Evolutionary conservation across 768 basidiomycete genomes (phyloP).

Genomic region (Suillus plorans): DNA sequence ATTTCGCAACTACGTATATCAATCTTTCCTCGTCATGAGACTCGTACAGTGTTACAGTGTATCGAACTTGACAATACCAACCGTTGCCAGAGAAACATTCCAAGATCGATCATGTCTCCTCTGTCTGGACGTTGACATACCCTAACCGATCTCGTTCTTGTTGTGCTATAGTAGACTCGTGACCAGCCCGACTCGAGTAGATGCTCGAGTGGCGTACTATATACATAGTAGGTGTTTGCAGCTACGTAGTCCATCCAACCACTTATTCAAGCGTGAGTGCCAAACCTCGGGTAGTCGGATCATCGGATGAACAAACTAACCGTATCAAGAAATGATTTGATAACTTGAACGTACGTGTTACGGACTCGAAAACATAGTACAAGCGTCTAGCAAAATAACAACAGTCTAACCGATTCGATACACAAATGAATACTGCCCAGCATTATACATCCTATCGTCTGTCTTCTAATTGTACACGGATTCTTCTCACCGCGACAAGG

Average conservation of each 20-base stretch:
- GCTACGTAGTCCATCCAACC: not conserved
- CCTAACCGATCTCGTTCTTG: not conserved
- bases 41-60: no score
- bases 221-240: no score
- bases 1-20: no score
- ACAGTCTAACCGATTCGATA: constrained; percentile 3
- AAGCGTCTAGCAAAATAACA: not conserved
- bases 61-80: no score
- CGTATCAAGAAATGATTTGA: not conserved
- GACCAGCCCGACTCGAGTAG: not conserved
- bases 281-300: not conserved
- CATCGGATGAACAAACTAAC: not conserved
- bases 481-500: constrained; percentile 19
- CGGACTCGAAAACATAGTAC: not conserved
- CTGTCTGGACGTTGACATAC: not conserved
- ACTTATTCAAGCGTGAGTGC: not conserved
- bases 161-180: not conserved
- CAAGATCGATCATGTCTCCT: not conserved
- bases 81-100: no score
- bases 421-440: constrained; percentile 5
- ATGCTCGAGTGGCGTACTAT: no score
- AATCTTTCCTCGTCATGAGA: no score
- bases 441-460: constrained; percentile 1
- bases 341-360: not conserved
- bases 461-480: not conserved